Conservation (phyloP, 1,284 basidiomycete genomes). For the Trichosporon coremiiforme region DNA sequence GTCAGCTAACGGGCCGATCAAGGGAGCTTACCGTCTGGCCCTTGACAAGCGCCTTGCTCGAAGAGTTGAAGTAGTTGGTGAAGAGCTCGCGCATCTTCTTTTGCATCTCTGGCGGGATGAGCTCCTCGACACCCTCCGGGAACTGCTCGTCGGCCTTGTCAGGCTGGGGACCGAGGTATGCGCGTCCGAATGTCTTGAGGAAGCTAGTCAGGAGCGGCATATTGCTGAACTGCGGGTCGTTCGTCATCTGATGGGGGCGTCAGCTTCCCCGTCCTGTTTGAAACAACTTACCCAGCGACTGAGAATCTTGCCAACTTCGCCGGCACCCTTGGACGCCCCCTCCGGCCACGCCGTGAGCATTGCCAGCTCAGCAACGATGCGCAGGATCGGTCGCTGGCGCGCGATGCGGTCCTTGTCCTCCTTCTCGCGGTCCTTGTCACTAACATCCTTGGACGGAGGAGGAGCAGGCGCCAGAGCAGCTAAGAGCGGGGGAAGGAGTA, state of each 20-base stretch:
- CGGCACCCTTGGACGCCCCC: constrained; percentile 64
- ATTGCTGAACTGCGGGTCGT: constrained; percentile 81
- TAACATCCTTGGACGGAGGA: constrained; percentile 47
- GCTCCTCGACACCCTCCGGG: constrained; percentile 64
- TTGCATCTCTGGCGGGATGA: constrained; percentile 79
- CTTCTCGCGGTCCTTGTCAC: constrained; percentile 76
- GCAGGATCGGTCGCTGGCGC: constrained; percentile 80
- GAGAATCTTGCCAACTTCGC: constrained; percentile 73
- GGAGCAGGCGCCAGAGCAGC: constrained; percentile 65
- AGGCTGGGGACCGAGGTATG: constrained; percentile 72
- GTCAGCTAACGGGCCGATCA: constrained; percentile 6
- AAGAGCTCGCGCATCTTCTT: constrained; percentile 91
- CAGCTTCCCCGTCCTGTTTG: background rate
- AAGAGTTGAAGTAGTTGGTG: constrained; percentile 87
- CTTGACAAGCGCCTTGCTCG: constrained; percentile 85
- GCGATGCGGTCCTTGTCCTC: constrained; percentile 79
- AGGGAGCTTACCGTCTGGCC: constrained; percentile 76
- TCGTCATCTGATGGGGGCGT: constrained; percentile 66
- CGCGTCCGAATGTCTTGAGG: constrained; percentile 77
- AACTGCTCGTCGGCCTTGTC: constrained; percentile 30
- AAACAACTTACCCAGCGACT: constrained; percentile 64
- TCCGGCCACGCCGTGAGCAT: constrained; percentile 69
- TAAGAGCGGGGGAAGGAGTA: constrained; percentile 68
- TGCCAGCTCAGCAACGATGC: constrained; percentile 86
- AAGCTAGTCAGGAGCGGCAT: constrained; percentile 80